A percentile compares a stretch with the other conserved stretches of the same genome.
Conservation (phyloP, 441 rosid genomes). For the Pelargonium australe region DNA sequence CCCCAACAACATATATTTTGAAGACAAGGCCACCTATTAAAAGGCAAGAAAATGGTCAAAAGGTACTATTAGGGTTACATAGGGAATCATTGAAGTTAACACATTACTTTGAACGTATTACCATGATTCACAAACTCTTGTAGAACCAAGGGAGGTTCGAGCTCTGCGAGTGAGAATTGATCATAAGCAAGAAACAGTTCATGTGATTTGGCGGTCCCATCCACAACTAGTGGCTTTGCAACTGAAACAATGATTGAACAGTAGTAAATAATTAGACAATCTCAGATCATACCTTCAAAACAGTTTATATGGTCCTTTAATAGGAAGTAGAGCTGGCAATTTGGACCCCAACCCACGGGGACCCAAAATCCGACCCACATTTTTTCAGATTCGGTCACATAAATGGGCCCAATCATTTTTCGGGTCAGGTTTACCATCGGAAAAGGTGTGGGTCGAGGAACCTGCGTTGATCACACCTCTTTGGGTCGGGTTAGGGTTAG, state of each 20-base stretch:
- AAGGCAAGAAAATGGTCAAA: background rate
- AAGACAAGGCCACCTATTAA: slow-evolving; percentile 36
- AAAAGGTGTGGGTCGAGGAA: no score
- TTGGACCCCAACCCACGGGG: no score
- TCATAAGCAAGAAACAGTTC: slow-evolving; percentile 59
- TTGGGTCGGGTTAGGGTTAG: no score
- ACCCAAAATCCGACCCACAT: no score
- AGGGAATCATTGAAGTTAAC: slow-evolving; percentile 4
- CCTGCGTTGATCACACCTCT: no score
- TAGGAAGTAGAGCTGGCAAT: no score
- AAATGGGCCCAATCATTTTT: no score
- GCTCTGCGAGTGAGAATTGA: slow-evolving; percentile 44
- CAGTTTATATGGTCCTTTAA: no score
- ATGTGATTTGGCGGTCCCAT: slow-evolving; percentile 66
- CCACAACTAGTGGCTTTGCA: slow-evolving; percentile 59
- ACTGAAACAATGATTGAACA: slow-evolving; percentile 35
- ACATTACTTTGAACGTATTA: slow-evolving; percentile 23
- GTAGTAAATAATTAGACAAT: background rate
- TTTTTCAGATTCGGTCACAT: no score
- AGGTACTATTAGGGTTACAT: background rate
- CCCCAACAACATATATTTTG: slow-evolving; percentile 63
- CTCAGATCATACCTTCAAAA: slow-evolving; percentile 1
- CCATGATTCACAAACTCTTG: slow-evolving; percentile 74
- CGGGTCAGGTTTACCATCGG: no score
- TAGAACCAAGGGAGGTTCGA: slow-evolving; percentile 57